Evolutionary conservation across 2,329 filamentous ascomycete genomes (phyloP), one percentile per base, ranked within the genome.

Genomic region (Phyllosticta citrichinensis): DNA sequence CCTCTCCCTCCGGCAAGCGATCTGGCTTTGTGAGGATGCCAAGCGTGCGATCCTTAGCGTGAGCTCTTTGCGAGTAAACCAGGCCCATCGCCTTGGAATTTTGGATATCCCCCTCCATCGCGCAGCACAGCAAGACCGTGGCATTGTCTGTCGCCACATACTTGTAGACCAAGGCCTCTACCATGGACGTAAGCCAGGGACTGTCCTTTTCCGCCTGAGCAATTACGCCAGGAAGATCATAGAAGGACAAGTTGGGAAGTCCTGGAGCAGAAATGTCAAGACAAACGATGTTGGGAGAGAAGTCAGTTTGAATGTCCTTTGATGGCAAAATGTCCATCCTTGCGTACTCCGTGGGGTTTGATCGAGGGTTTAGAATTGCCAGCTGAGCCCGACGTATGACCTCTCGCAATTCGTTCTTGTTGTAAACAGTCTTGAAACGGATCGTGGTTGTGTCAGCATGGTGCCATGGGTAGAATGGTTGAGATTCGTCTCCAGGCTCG

Each of bases 11-110:
- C 0, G 84, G 81, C 0, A 91, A 74, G 0, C 88, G 80, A 64
- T 96, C 92, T 0, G 91, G 91, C 68, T 96, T 96, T 0, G 91
- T 96, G 17, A 96, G 79, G 0, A 96, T 88, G 0, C 89, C 76
- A 14, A 78, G 70, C 27, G 71, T 75, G 1, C 78, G 72, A 8
- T 52, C 80, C 71, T 30, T 83, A 74, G 65, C 77, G 1, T 68
- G 65, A 1, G 66, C 62, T 0, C 67, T 54, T 0, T 63, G 64
- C 1, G 67, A 67, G 14, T 47, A 47, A 1, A 92, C 83, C 2
- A 90, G 78, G 0, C 81, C 80, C 11, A 88, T 84, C 0, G 89
- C 88, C 0, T 81, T 86, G 0, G 88, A 93, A 14, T 87, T 92
- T 1, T 89, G 86, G 0, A 89, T 82, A 62, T 96, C 91, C 0